A percentile compares a stretch with the other conserved stretches of the same genome.
phyloP scores from a whole-genome alignment of 768 basidiomycete species.

The Chalciporus piperatus region DNA sequence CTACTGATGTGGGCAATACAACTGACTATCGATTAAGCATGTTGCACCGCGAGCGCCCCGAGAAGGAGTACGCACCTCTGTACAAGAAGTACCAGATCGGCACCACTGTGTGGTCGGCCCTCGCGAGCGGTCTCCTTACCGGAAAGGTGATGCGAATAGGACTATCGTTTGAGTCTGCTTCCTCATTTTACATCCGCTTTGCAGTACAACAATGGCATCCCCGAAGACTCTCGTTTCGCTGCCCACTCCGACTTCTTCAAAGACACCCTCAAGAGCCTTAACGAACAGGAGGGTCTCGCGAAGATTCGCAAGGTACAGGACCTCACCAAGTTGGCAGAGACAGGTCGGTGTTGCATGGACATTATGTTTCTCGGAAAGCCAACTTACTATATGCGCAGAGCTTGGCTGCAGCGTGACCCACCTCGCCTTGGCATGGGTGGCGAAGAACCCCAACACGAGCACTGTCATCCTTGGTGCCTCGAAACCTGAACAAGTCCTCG shows the following conservation, averaged over 20 bases:
- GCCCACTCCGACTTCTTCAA: slow-evolving; percentile 47
- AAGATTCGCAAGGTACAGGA: slow-evolving; percentile 50
- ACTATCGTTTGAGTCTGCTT: neutral
- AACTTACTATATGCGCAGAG: slow-evolving; percentile 23
- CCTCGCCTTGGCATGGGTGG: slow-evolving; percentile 57
- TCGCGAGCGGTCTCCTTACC: slow-evolving; percentile 53
- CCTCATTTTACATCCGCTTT: neutral
- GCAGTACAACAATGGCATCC: slow-evolving; percentile 50
- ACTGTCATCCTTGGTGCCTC: slow-evolving; percentile 49
- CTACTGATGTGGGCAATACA: no score
- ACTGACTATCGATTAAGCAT: slow-evolving; percentile 33
- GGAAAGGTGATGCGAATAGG: slow-evolving; percentile 39
- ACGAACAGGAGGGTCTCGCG: slow-evolving; percentile 38
- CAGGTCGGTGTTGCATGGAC: slow-evolving; percentile 12
- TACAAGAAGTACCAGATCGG: slow-evolving; percentile 47
- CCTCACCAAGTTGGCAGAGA: slow-evolving; percentile 44
- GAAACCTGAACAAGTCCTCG: slow-evolving; percentile 44
- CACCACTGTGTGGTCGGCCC: slow-evolving; percentile 54
- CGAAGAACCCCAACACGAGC: slow-evolving; percentile 47
- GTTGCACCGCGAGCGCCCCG: slow-evolving; percentile 52
- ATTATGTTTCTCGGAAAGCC: neutral
- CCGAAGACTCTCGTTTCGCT: slow-evolving; percentile 49
- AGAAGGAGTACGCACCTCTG: slow-evolving; percentile 48
- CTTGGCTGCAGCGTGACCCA: slow-evolving; percentile 48
- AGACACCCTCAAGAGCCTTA: slow-evolving; percentile 42